Evolutionary conservation across 1,139 yeast genomes (phyloP), one percentile per base, ranked within the genome.

Genomic region (Taphrina betulina): DNA sequence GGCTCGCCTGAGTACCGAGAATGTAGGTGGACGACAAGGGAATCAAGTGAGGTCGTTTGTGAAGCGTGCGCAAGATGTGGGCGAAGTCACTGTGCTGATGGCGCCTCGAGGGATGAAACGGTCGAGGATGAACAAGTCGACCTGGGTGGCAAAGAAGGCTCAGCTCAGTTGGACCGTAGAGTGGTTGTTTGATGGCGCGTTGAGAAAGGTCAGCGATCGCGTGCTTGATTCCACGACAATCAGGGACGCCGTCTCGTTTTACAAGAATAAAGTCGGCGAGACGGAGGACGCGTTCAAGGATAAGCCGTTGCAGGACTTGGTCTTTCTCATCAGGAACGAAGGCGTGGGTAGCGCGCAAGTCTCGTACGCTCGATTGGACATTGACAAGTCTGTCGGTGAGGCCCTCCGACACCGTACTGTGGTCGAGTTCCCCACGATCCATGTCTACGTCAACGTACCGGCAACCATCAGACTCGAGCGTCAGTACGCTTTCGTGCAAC

Each of bases 21-120:
- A 28, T 59, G 64, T 31, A 5, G 67, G 44, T 64, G 72, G 40
- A n/a, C 34, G 53, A 16, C 28, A 44, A 29, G 17, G 53, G 46
- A 35, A 46, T 34, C 57, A 33, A 3, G 35, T 28, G 43, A 45
- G 53, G 36, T 33, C 57, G 53, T 36, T 42, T 22, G 56, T 42
- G 24, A 63, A 68, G 23, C 69, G 75, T 52, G 54, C 54, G 16
- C 29, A 38, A 14, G 54, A 50, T 22, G 46, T 40, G n/a, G 72
- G 81, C 61, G 85, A 83, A 5, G 85, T 79, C 3, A 69, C 71
- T 16, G 77, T 83, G 26, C 68, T 69, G 38, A 66, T 71, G 46
- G 68, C 85, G 26, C 95, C 96, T 0, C 70, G 73, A 14, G 95
- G 95, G 0, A 86, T 89, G 95, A 77, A 81, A 23, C 71, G 96